Evolutionary conservation across 169 alveolate species (phyloP).

Genomic region (Babesia bovis): DNA sequence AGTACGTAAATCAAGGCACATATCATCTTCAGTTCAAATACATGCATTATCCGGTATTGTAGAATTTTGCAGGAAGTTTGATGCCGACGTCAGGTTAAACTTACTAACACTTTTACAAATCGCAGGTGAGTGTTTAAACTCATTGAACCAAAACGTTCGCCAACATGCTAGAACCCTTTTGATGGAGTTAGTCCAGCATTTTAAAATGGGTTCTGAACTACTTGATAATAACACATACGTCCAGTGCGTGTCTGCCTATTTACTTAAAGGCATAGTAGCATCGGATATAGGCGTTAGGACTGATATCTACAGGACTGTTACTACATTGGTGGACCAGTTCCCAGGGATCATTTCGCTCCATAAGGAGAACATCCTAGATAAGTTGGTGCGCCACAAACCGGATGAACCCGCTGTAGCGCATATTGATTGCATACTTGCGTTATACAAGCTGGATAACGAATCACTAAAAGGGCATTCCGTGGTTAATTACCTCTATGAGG

Average conservation of each 20-base stretch:
- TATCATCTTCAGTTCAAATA: constrained; percentile 34
- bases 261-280: constrained; percentile 28
- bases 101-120: constrained; percentile 45
- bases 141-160: constrained; percentile 14
- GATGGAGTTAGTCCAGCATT: constrained; percentile 9
- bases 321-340: constrained; percentile 1
- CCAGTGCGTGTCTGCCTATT: constrained; percentile 25
- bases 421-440: constrained; percentile 43
- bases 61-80: constrained; percentile 45
- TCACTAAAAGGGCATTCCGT: not conserved
- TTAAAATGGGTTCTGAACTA: not conserved
- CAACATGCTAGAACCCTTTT: constrained; percentile 33
- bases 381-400: constrained; percentile 35
- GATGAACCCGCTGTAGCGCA: constrained; percentile 24
- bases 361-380: constrained; percentile 4
- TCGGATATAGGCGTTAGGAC: constrained; percentile 12
- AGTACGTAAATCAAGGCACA: constrained; percentile 56
- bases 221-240: constrained; percentile 13
- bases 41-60: constrained; percentile 51
- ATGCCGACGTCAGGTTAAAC: constrained; percentile 48
- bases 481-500: constrained; percentile 30
- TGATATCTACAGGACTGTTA: constrained; percentile 29
- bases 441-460: constrained; percentile 5
- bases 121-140: constrained; percentile 23
- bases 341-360: constrained; percentile 29